phyloP scores from a whole-genome alignment of 176 grass and related monocot genomes.

The Eragrostis curvula region DNA sequence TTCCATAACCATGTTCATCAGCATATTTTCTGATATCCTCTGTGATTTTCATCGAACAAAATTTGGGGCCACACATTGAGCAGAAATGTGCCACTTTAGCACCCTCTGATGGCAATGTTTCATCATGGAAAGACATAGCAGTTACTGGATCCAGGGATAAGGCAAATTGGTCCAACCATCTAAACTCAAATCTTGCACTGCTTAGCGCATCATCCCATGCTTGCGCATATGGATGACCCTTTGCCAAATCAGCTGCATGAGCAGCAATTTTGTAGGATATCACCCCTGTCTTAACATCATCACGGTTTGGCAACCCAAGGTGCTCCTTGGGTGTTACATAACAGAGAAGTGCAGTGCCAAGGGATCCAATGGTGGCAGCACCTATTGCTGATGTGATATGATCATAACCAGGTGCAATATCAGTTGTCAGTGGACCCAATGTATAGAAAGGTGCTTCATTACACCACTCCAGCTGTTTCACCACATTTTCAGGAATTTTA shows the following conservation, averaged over 20 bases:
- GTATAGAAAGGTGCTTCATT: slow-evolving; percentile 98
- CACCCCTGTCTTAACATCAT: slow-evolving; percentile 93
- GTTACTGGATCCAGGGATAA: slow-evolving; percentile 94
- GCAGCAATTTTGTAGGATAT: slow-evolving; percentile 98
- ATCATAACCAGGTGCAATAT: slow-evolving; percentile 99
- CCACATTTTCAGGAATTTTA: slow-evolving; percentile 99
- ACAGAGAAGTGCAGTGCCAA: slow-evolving; percentile 96
- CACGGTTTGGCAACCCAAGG: slow-evolving; percentile 93
- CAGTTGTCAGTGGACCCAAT: slow-evolving; percentile 91
- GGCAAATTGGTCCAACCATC: slow-evolving; percentile 98
- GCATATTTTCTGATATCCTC: slow-evolving; percentile 97
- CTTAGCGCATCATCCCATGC: slow-evolving; percentile 93
- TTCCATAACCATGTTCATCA: slow-evolving; percentile 93
- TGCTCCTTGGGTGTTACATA: slow-evolving; percentile 99
- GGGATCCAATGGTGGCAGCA: slow-evolving; percentile 93
- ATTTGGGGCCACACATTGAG: slow-evolving; percentile 98
- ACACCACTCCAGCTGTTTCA: slow-evolving; percentile 97
- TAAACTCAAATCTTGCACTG: slow-evolving; percentile 99
- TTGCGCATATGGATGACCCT: slow-evolving; percentile 89
- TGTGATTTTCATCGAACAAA: slow-evolving; percentile 99
- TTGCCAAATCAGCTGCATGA: slow-evolving; percentile 97
- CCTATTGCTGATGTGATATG: slow-evolving; percentile 99
- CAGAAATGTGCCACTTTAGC: slow-evolving; percentile 99
- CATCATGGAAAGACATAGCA: slow-evolving; percentile 97
- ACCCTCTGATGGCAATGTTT: slow-evolving; percentile 92